Evolutionary conservation across 441 rosid species (phyloP).

Genomic region (Omphalea diandra): DNA sequence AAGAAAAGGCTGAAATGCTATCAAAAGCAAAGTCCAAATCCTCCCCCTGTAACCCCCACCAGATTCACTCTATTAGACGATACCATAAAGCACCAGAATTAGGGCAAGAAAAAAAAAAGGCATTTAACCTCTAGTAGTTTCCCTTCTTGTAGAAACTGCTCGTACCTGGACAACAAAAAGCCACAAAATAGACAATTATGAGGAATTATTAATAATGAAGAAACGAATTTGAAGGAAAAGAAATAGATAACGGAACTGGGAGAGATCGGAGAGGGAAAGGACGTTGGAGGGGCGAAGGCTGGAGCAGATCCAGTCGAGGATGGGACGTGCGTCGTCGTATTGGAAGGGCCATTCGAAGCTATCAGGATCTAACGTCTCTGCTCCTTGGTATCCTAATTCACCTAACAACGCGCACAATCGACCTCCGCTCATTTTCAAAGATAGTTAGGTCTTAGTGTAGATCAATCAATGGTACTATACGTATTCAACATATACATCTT

Average conservation of each 20-base stretch:
- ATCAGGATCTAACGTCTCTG: slow-evolving; percentile 69
- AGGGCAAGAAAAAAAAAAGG: neutral
- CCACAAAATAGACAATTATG: neutral
- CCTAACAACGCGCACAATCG: slow-evolving; percentile 66
- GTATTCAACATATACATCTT: neutral
- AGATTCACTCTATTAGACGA: too few relatives aligned
- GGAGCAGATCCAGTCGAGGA: slow-evolving; percentile 98
- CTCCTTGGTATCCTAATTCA: slow-evolving; percentile 84
- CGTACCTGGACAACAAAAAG: slow-evolving; percentile 59
- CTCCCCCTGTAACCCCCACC: slow-evolving; percentile 6
- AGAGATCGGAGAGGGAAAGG: slow-evolving; percentile 84
- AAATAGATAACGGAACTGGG: too few relatives aligned
- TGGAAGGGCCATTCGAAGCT: slow-evolving; percentile 99
- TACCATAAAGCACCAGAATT: too few relatives aligned
- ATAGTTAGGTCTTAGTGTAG: too few relatives aligned
- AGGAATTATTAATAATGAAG: neutral
- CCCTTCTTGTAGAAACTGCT: slow-evolving; percentile 73
- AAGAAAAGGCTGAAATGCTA: slow-evolving; percentile 96
- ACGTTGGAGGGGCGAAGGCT: slow-evolving; percentile 96
- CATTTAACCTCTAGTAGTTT: slow-evolving; percentile 73
- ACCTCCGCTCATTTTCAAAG: slow-evolving; percentile 84
- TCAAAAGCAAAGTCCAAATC: slow-evolving; percentile 52
- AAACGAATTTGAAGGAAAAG: neutral
- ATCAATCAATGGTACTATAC: neutral
- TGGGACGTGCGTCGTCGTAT: slow-evolving; percentile 87